phyloP scores from a whole-genome alignment of 73 alveolate genomes.

The Paramecium primaurelia region DNA sequence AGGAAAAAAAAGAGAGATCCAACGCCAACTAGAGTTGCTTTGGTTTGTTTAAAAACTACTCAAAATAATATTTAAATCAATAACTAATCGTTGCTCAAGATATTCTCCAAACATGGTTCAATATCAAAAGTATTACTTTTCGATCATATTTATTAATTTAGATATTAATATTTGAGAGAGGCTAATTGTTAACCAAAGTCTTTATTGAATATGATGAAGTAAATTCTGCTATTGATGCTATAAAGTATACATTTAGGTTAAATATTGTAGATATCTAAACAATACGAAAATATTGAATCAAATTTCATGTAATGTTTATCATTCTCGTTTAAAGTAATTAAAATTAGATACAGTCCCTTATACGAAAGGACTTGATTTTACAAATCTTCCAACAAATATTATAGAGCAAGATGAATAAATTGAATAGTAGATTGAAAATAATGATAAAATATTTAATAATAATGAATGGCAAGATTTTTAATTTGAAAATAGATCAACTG shows the following conservation, averaged over 20 bases:
- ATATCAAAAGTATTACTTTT: neutral
- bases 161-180: neutral
- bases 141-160: neutral
- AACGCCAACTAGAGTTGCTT: neutral
- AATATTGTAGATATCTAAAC: neutral
- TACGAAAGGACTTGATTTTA: neutral
- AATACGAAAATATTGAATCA: neutral
- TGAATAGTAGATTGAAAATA: neutral
- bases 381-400: neutral
- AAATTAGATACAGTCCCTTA: neutral
- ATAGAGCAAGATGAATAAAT: neutral
- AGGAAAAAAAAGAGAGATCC: conserved; percentile 8
- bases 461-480: neutral
- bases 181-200: neutral
- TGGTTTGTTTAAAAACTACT: neutral
- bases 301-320: neutral
- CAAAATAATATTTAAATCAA: neutral
- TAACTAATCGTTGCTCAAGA: neutral
- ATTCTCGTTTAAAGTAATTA: conserved; percentile 1
- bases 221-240: neutral
- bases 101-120: neutral
- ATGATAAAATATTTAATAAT: neutral
- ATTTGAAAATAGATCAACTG: neutral
- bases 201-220: neutral
- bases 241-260: neutral